Conservation (phyloP, 139 green algal genomes). For the Tetradesmus obliquus region DNA sequence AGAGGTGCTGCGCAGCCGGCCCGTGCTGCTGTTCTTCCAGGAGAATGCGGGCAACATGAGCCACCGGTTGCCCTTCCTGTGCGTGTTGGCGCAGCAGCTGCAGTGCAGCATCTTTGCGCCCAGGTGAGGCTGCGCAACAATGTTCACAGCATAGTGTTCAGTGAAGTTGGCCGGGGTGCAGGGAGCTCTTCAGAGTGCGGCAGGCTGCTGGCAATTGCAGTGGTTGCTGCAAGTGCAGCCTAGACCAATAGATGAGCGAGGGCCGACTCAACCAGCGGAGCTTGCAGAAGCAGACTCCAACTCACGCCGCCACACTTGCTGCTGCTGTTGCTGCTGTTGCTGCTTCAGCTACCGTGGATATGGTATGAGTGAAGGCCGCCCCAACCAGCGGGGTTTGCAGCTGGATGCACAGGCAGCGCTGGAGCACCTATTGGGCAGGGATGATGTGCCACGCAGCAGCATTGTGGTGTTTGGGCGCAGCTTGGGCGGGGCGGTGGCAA, state of each 20-base stretch:
- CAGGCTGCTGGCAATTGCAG: not conserved
- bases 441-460: conserved; percentile 63
- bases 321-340: too few relatives aligned
- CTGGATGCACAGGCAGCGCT: conserved; percentile 78
- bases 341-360: conserved; percentile 88
- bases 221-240: not conserved
- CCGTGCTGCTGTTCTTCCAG: conserved; percentile 88
- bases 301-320: too few relatives aligned
- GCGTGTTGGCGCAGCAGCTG: conserved; percentile 63
- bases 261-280: too few relatives aligned
- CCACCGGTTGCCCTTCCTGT: conserved; percentile 83
- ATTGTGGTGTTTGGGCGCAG: conserved; percentile 87
- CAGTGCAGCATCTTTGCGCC: conserved; percentile 72
- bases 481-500: conserved; percentile 87
- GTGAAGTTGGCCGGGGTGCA: not conserved
- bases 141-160: not conserved
- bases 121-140: conserved; percentile 50
- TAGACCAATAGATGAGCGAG: too few relatives aligned
- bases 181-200: too few relatives aligned
- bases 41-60: conserved; percentile 95
- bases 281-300: not conserved
- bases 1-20: conserved; percentile 49
- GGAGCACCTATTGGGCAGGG: conserved; percentile 59
- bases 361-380: conserved; percentile 74
- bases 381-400: conserved; percentile 80